phyloP scores from a whole-genome alignment of 2,329 filamentous ascomycete species.

The Fusarium poae region DNA sequence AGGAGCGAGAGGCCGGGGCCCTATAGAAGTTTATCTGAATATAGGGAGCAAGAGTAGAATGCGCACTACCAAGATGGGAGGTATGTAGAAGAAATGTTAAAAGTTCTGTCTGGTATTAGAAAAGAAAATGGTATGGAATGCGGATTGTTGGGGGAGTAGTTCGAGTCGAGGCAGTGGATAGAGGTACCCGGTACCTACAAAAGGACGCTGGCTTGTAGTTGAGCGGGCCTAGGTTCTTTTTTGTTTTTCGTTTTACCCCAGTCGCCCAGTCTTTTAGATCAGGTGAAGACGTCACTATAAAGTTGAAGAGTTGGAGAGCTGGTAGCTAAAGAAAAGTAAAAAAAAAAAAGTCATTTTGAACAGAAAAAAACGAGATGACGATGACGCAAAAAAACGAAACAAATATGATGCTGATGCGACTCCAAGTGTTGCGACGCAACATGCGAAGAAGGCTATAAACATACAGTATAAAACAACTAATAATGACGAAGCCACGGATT shows the following conservation, averaged over 20 bases:
- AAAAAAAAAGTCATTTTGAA: not conserved
- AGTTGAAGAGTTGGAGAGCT: conserved; percentile 9
- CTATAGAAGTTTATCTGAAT: conserved; percentile 30
- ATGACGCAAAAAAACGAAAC: conserved; percentile 1
- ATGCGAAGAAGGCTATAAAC: conserved; percentile 13
- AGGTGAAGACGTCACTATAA: conserved; percentile 41
- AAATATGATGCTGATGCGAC: conserved; percentile 1
- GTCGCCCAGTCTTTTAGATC: conserved; percentile 21
- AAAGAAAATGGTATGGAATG: conserved; percentile 35
- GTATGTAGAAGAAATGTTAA: conserved; percentile 26
- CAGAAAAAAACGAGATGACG: not conserved
- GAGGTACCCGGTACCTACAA: conserved; percentile 38
- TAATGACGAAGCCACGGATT: conserved; percentile 40
- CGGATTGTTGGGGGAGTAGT: conserved; percentile 39
- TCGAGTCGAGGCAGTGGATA: conserved; percentile 17
- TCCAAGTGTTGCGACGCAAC: not conserved
- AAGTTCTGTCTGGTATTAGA: conserved; percentile 10
- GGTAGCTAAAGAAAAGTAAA: not conserved
- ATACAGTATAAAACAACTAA: conserved; percentile 9
- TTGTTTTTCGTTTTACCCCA: conserved; percentile 30
- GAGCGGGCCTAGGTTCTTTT: conserved; percentile 19
- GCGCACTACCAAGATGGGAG: conserved; percentile 9
- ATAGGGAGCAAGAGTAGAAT: conserved; percentile 9
- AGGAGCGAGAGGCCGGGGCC: conserved; percentile 8
- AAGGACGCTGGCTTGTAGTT: conserved; percentile 30